Evolutionary conservation across 192 early-diverging fungal genomes (phyloP).

Genomic region (Gryganskiella cystojenkinii): DNA sequence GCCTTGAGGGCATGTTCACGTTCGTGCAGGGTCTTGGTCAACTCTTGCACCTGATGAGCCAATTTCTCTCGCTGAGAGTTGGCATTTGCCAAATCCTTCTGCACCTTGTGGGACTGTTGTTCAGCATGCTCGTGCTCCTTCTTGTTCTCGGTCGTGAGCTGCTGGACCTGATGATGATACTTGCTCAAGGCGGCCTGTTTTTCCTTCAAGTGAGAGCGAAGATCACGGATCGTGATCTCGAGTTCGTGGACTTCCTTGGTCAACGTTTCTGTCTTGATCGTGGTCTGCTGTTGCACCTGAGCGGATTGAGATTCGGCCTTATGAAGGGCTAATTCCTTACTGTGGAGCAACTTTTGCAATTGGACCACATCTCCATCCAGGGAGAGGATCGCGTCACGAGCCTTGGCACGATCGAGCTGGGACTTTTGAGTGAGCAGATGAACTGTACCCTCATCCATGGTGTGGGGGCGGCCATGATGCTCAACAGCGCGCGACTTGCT

Average conservation of each 20-base stretch:
- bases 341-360: constrained; percentile 3
- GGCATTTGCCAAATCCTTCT: neutral
- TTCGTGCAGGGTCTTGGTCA: neutral
- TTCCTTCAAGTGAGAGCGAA: neutral
- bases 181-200: neutral
- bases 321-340: neutral
- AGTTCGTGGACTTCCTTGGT: neutral
- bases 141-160: neutral
- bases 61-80: constrained; percentile 4
- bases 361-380: constrained; percentile 9
- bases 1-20: neutral
- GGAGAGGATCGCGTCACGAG: constrained; percentile 1
- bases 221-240: neutral
- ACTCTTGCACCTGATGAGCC: neutral
- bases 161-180: neutral
- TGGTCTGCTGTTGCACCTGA: neutral
- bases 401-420: constrained; percentile 9
- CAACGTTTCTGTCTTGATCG: neutral
- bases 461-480: constrained; percentile 1
- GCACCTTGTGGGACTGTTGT: neutral
- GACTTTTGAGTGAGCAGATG: constrained; percentile 5
- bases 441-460: neutral
- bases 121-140: neutral
- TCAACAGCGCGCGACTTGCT: neutral
- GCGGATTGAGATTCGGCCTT: neutral